A percentile compares a stretch with the other conserved stretches of the same genome.
phyloP scores from a whole-genome alignment of 2,329 filamentous ascomycete species.

The Hypoxylon sp. region DNA sequence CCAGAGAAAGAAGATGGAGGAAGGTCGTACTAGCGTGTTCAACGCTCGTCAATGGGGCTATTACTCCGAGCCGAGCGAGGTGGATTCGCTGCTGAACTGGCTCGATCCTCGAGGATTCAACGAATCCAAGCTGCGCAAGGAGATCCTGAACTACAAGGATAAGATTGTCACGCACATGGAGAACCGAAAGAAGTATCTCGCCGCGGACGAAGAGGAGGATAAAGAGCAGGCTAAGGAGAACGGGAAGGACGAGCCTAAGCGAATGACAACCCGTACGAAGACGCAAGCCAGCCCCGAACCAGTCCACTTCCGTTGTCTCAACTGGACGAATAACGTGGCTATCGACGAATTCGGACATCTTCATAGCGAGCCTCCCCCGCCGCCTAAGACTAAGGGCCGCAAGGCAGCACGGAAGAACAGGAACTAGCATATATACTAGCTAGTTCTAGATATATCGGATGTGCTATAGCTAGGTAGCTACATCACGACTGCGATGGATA shows the following conservation, averaged over 20 bases:
- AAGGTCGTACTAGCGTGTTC: slow-evolving; percentile 83
- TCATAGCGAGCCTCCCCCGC: slow-evolving; percentile 69
- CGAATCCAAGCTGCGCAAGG: slow-evolving; percentile 89
- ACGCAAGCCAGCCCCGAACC: slow-evolving; percentile 63
- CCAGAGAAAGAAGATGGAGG: slow-evolving; percentile 87
- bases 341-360: slow-evolving; percentile 70
- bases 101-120: slow-evolving; percentile 88
- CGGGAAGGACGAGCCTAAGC: slow-evolving; percentile 56
- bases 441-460: not conserved
- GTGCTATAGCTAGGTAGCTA: slow-evolving; percentile 8
- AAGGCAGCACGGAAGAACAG: slow-evolving; percentile 66
- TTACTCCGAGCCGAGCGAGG: slow-evolving; percentile 82
- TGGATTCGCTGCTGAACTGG: slow-evolving; percentile 88
- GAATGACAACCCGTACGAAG: slow-evolving; percentile 65
- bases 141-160: slow-evolving; percentile 82
- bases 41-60: slow-evolving; percentile 91
- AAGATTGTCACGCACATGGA: slow-evolving; percentile 85
- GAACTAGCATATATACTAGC: slow-evolving; percentile 19
- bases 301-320: slow-evolving; percentile 64
- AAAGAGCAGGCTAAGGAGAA: slow-evolving; percentile 22
- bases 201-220: slow-evolving; percentile 56
- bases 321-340: slow-evolving; percentile 71
- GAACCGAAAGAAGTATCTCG: slow-evolving; percentile 80
- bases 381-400: slow-evolving; percentile 62
- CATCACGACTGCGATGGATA: not conserved